Evolutionary conservation across 768 basidiomycete species (phyloP).

Genomic region (Russula vinacea): DNA sequence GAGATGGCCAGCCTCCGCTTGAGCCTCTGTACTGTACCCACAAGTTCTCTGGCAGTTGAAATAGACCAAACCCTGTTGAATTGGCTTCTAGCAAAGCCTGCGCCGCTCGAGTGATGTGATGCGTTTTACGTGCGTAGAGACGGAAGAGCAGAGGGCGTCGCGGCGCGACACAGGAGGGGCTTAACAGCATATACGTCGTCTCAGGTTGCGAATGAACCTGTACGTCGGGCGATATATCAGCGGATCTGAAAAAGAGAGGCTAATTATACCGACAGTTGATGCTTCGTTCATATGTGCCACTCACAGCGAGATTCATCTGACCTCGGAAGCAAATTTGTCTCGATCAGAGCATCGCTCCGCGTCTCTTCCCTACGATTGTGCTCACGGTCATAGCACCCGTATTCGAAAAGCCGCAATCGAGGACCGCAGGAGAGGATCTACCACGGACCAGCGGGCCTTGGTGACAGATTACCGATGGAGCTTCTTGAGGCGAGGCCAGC

Average conservation of each 20-base stretch:
- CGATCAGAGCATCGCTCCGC: not conserved
- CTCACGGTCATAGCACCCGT: not conserved
- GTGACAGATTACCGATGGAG: not conserved
- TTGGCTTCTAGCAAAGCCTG: too few relatives aligned
- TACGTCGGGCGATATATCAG: not conserved
- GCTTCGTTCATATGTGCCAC: not conserved
- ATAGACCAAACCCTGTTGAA: not conserved
- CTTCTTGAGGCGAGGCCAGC: not conserved
- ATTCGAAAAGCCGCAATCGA: not conserved
- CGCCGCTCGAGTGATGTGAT: not conserved
- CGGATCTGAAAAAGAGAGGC: not conserved
- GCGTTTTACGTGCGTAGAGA: not conserved
- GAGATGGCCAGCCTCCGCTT: too few relatives aligned
- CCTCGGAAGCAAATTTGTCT: slow-evolving; percentile 16
- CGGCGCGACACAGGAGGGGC: not conserved
- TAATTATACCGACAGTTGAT: not conserved
- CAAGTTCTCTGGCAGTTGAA: not conserved
- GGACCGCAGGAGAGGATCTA: not conserved
- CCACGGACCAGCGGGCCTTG: not conserved
- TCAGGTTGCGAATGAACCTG: not conserved
- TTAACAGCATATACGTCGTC: not conserved
- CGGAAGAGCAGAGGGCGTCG: not conserved
- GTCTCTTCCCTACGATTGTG: not conserved
- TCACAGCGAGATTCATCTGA: slow-evolving; percentile 1
- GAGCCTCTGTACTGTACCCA: too few relatives aligned